A percentile compares a stretch with the other conserved stretches of the same genome.
phyloP scores from a whole-genome alignment of 169 alveolate species.

The Gregarina niphandrodes region DNA sequence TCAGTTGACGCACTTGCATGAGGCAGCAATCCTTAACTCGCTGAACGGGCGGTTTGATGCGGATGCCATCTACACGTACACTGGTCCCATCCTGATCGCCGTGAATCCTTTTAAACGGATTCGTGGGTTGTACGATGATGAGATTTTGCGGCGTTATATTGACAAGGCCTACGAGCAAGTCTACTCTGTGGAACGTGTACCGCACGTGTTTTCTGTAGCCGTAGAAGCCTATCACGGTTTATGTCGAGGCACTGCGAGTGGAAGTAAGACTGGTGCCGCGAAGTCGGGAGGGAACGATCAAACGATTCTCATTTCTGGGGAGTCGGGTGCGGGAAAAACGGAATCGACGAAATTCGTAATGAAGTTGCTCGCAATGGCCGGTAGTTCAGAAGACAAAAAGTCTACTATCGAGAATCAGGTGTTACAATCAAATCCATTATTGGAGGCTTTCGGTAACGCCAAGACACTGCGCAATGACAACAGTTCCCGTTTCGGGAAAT shows the following conservation, averaged over 20 bases:
- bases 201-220: constrained; percentile 78
- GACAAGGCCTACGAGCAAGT: constrained; percentile 8
- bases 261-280: too few species aligned
- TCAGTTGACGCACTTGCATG: constrained; percentile 54
- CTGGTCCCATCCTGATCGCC: constrained; percentile 82
- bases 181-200: constrained; percentile 18
- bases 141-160: constrained; percentile 6
- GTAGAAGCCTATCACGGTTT: constrained; percentile 66
- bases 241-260: too few species aligned
- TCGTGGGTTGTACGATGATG: constrained; percentile 30
- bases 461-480: constrained; percentile 65
- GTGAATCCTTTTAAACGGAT: constrained; percentile 75
- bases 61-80: constrained; percentile 71
- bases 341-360: constrained; percentile 88
- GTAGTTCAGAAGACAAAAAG: constrained; percentile 26
- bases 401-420: constrained; percentile 35
- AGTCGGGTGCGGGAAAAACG: constrained; percentile 89
- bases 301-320: constrained; percentile 88
- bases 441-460: constrained; percentile 98
- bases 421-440: constrained; percentile 84
- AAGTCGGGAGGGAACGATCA: too few species aligned
- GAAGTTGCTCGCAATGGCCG: constrained; percentile 70
- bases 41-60: constrained; percentile 56
- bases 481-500: constrained; percentile 86
- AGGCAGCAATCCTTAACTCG: constrained; percentile 69